These are phyloP conservation scores for Neopestalotiopsis sp. DNA, from an alignment of 2,329 filamentous ascomycete species.

Conservation along the genomic window DNA sequence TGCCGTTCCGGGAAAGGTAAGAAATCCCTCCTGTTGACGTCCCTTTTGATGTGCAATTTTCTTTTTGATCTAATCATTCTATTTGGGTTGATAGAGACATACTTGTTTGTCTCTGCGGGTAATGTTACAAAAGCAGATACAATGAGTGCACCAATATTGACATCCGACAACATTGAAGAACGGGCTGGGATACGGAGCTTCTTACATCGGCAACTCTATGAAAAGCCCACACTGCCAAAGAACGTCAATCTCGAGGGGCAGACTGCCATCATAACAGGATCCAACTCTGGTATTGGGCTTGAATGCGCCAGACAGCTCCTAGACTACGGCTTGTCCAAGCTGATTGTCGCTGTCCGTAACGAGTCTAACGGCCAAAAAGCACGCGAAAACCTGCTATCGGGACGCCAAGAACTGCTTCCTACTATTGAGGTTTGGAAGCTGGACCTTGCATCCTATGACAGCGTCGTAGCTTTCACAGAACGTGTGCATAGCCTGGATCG, in stretches of 20 bases:
- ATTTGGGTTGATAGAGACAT: too few species aligned
- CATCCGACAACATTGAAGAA: neutral
- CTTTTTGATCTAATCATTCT: too few species aligned
- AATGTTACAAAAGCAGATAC: neutral
- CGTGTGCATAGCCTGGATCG: slow-evolving; percentile 38
- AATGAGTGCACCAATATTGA: neutral
- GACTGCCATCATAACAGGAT: slow-evolving; percentile 37
- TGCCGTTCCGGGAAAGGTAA: too few species aligned
- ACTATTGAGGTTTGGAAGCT: slow-evolving; percentile 47
- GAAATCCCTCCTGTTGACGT: too few species aligned
- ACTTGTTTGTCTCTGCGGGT: too few species aligned
- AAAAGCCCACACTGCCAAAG: neutral
- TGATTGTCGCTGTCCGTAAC: slow-evolving; percentile 41
- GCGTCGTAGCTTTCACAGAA: slow-evolving; percentile 43
- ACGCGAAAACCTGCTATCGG: neutral
- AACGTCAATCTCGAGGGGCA: slow-evolving; percentile 3
- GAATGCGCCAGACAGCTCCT: slow-evolving; percentile 39
- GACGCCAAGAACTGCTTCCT: neutral
- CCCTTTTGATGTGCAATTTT: too few species aligned
- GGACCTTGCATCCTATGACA: slow-evolving; percentile 45
- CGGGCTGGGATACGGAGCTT: slow-evolving; percentile 1
- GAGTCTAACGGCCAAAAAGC: slow-evolving; percentile 33
- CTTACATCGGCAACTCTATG: slow-evolving; percentile 8
- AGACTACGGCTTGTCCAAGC: slow-evolving; percentile 32
- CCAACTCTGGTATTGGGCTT: slow-evolving; percentile 39